Conservation (phyloP, 148 eudicot species). For the Gaultheria prostrata region DNA sequence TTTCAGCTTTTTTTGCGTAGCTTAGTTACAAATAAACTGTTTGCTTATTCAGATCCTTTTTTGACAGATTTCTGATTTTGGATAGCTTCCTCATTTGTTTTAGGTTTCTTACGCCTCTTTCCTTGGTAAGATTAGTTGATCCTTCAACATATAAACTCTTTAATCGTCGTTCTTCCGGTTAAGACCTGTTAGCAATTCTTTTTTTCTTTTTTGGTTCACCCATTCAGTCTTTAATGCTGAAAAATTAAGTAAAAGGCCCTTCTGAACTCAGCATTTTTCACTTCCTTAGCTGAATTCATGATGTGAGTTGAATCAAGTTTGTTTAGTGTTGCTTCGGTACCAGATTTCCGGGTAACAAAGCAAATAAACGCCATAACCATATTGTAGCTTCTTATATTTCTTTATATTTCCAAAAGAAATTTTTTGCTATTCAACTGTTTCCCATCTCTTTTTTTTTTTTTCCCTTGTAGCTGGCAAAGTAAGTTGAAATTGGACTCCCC, state of each 20-base stretch:
- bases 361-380: too few species aligned
- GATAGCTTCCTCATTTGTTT: slow-evolving; percentile 8
- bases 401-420: background rate
- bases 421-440: background rate
- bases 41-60: background rate
- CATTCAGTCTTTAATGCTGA: background rate
- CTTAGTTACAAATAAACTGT: background rate
- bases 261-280: background rate
- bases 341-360: too few species aligned
- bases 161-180: background rate
- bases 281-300: background rate
- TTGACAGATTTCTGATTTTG: background rate
- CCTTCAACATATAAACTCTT: background rate
- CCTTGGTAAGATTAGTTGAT: slow-evolving; percentile 45
- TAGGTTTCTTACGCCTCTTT: slow-evolving; percentile 69
- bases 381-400: background rate
- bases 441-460: background rate
- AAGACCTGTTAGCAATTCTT: background rate
- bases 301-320: background rate
- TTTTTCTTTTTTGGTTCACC: background rate
- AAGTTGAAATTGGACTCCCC: slow-evolving; percentile 66
- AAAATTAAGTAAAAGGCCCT: background rate
- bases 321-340: background rate
- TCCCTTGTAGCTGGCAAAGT: slow-evolving; percentile 50
- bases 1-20: background rate